These are phyloP conservation scores for Hemisphaericaspora nanyangensis DNA, from an alignment of 805 yeast species.

Conservation along the genomic window DNA sequence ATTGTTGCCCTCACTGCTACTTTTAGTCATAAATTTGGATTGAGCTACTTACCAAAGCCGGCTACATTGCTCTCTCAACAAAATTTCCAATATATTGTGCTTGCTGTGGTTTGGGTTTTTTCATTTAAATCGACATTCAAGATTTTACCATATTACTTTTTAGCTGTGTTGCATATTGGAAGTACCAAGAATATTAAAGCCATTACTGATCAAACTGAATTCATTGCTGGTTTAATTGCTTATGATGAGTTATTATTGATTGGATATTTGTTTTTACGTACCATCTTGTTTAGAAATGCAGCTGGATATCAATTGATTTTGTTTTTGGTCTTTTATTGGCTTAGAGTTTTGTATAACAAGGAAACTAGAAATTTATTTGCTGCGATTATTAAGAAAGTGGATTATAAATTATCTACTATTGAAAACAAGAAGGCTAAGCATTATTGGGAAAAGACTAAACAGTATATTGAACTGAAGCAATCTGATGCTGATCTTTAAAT, in stretches of 20 bases:
- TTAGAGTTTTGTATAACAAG: conserved; percentile 57
- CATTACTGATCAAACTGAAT: conserved; percentile 33
- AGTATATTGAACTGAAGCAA: conserved; percentile 25
- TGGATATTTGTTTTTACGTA: conserved; percentile 52
- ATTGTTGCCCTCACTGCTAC: conserved; percentile 50
- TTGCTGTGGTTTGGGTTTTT: conserved; percentile 57
- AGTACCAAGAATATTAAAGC: conserved; percentile 35
- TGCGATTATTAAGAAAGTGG: conserved; percentile 40
- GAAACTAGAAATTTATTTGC: conserved; percentile 43
- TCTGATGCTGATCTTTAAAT: background rate
- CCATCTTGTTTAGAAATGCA: conserved; percentile 59
- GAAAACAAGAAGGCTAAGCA: conserved; percentile 43
- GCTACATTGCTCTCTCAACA: conserved; percentile 65
- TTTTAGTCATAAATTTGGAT: conserved; percentile 55
- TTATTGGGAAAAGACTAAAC: conserved; percentile 33
- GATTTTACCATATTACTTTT: conserved; percentile 53
- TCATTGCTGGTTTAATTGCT: conserved; percentile 48
- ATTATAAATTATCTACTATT: conserved; percentile 35
- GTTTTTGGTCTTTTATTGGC: conserved; percentile 63
- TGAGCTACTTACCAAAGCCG: conserved; percentile 54
- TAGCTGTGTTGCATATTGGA: conserved; percentile 57
- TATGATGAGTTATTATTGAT: conserved; percentile 58
- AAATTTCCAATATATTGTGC: conserved; percentile 64
- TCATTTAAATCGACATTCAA: conserved; percentile 65
- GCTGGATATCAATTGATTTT: conserved; percentile 65